Conservation (phyloP, 768 basidiomycete species). For the Asterophora parasitica region DNA sequence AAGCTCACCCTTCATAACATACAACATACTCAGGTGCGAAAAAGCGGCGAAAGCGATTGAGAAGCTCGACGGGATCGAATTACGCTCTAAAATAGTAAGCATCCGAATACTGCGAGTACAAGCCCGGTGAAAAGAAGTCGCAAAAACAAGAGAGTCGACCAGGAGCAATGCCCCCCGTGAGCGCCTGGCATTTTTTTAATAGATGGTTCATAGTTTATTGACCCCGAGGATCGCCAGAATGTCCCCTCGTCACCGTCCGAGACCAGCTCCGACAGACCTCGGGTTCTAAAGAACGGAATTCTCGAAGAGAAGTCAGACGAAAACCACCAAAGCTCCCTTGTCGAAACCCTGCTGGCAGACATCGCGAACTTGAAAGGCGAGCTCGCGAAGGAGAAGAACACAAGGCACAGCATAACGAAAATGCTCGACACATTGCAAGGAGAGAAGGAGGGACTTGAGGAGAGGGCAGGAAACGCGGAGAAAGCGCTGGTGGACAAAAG, state of each 20-base stretch:
- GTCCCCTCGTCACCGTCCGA: slow-evolving; percentile 2
- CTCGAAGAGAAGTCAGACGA: background rate
- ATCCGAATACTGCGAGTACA: slow-evolving; percentile 5
- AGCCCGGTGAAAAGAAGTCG: background rate
- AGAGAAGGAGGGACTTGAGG: slow-evolving; percentile 1
- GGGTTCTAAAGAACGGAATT: background rate
- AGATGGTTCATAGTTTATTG: too few species aligned
- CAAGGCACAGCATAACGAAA: background rate
- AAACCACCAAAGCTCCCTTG: background rate
- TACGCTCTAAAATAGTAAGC: background rate
- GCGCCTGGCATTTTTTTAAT: background rate
- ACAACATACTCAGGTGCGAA: too few species aligned
- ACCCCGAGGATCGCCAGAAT: background rate
- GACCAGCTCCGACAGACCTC: background rate
- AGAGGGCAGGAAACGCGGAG: background rate
- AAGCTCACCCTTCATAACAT: background rate
- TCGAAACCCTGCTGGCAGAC: slow-evolving; percentile 1
- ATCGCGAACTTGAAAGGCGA: background rate
- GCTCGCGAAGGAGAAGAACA: background rate
- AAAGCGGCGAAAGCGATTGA: slow-evolving; percentile 5
- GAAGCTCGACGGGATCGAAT: background rate
- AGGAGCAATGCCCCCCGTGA: background rate
- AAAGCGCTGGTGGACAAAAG: background rate
- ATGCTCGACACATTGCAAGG: background rate
- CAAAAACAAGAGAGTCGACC: background rate